Evolutionary conservation across 2,329 filamentous ascomycete species (phyloP), one percentile per base, ranked within the genome.

Genomic region (Stemphylium beticola): DNA sequence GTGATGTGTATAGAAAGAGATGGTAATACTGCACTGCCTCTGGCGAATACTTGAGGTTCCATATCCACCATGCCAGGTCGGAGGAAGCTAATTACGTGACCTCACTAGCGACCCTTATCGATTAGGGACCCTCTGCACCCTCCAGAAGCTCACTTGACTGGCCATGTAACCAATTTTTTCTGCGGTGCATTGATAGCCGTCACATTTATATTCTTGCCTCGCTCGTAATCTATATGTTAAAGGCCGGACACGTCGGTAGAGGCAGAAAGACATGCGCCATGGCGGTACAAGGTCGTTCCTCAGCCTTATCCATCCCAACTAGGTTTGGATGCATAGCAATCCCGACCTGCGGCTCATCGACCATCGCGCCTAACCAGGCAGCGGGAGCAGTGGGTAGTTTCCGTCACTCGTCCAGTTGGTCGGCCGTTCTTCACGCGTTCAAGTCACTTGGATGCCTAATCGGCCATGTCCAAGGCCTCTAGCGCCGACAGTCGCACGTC

Each of bases 1-100:
- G 55, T 39, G 55, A 45, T 56, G 55, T 50, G 34, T 26, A 44
- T 48, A 45, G 36, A 32, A 53, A 52, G 57, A 43, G 53, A 59
- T 57, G 61, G 49, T 47, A 54, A 57, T 58, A 43, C 44, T 46
- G 55, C 40, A 46, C 17, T 45, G 46, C 37, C 44, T 38, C 44
- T 47, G 38, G 38, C 46, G 40, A 53, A 53, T 38, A 39, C 44
- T 46, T 24, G 49, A 44, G 41, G 43, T 34, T 50, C 24, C 22
- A 46, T 46, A 49, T 43, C 45, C 51, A 39, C 51, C 37, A 50
- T 53, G 45, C 38, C 45, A 38, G 39, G 29, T 40, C 45, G 45
- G 45, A 18, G 39, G 51, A 29, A 50, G 51, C 51, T 54, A 54
- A 42, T 50, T 54, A 50, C 51, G 51, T 54, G 51, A 54, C 51